These are phyloP conservation scores for Podila clonocystis DNA, from an alignment of 192 early-diverging fungal species.

Conservation along the genomic window DNA sequence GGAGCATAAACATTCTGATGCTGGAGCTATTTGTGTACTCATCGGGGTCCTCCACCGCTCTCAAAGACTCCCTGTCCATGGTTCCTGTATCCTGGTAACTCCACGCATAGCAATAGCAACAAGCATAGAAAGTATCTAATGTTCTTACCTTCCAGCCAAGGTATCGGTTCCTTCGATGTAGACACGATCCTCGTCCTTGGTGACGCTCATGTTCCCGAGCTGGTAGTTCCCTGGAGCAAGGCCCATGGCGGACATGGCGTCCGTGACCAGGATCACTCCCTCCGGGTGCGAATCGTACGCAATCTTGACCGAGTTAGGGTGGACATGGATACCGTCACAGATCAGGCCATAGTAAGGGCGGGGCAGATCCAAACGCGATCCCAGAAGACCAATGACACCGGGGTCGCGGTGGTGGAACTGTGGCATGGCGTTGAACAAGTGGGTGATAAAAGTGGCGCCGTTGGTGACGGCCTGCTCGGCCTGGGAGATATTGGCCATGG, in stretches of 20 bases:
- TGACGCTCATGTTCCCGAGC: constrained; percentile 40
- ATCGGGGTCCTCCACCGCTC: no score
- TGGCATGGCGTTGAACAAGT: constrained; percentile 90
- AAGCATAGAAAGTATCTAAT: background rate
- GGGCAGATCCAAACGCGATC: constrained; percentile 55
- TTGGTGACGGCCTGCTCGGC: constrained; percentile 66
- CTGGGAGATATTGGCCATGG: constrained; percentile 69
- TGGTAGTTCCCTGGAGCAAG: constrained; percentile 64
- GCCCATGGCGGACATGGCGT: constrained; percentile 81
- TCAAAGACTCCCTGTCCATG: background rate
- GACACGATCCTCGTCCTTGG: constrained; percentile 30
- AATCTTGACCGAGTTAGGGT: constrained; percentile 83
- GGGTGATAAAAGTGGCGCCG: constrained; percentile 79
- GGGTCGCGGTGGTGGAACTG: constrained; percentile 91
- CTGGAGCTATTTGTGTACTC: no score
- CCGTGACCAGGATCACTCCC: constrained; percentile 83
- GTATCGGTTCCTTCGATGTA: constrained; percentile 18
- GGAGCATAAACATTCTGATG: no score
- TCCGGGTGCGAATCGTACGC: constrained; percentile 83
- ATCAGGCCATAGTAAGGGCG: constrained; percentile 88
- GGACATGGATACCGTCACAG: constrained; percentile 85
- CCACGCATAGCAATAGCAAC: background rate
- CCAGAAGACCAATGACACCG: constrained; percentile 80
- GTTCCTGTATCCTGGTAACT: background rate
- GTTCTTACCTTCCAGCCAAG: constrained; percentile 33